phyloP scores from a whole-genome alignment of 352 stramenopile genomes.

The Pythium insidiosum region DNA sequence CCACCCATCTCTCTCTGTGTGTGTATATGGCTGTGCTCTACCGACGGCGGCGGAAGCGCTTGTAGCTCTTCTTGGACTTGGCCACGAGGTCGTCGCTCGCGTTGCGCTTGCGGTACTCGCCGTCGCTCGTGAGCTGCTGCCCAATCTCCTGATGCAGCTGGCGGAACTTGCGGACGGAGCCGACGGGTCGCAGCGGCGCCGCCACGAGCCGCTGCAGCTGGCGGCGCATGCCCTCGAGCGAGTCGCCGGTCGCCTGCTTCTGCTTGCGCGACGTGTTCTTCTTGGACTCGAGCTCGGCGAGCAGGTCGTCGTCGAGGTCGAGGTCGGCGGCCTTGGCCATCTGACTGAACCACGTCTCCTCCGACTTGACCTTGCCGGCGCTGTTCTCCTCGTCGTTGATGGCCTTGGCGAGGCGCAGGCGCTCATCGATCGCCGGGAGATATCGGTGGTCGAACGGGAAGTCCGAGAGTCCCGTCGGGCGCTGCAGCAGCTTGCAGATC shows the following conservation, averaged over 20 bases:
- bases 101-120: conserved; percentile 73
- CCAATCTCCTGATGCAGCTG: conserved; percentile 75
- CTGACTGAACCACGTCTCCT: conserved; percentile 79
- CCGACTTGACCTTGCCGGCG: conserved; percentile 68
- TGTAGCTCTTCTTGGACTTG: conserved; percentile 79
- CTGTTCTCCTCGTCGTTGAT: conserved; percentile 78
- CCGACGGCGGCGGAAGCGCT: conserved; percentile 61
- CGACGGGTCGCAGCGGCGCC: conserved; percentile 60
- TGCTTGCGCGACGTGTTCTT: conserved; percentile 38
- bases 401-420: conserved; percentile 66
- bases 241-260: conserved; percentile 44
- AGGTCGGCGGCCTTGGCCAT: conserved; percentile 77
- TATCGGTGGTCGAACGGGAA: conserved; percentile 83
- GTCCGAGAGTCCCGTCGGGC: conserved; percentile 66
- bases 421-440: conserved; percentile 62
- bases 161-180: conserved; percentile 76
- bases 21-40: background rate
- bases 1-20: background rate
- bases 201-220: conserved; percentile 51
- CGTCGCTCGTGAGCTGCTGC: conserved; percentile 40
- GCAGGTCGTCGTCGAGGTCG: conserved; percentile 73
- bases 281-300: conserved; percentile 61
- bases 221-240: conserved; percentile 42
- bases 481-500: conserved; percentile 84
- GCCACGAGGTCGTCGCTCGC: conserved; percentile 57